Conservation (phyloP, 2,329 filamentous ascomycete genomes). For the Zymoseptoria brevis region DNA sequence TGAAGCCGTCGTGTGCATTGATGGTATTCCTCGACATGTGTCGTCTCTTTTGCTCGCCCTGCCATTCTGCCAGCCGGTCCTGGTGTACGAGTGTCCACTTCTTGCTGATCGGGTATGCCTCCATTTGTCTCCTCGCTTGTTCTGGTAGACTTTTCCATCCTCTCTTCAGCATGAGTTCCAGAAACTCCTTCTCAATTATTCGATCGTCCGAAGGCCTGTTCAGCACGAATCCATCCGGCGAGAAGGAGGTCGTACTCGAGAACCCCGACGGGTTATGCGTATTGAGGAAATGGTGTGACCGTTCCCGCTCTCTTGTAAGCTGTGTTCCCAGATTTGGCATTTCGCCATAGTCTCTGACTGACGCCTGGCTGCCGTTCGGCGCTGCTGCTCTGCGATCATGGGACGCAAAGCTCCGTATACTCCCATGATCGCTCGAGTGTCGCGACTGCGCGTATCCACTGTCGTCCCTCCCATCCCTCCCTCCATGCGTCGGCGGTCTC, state of each 20-base stretch:
- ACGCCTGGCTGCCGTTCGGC: slow-evolving; percentile 40
- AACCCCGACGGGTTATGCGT: slow-evolving; percentile 40
- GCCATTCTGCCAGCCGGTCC: slow-evolving; percentile 85
- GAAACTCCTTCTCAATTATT: slow-evolving; percentile 82
- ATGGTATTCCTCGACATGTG: slow-evolving; percentile 61
- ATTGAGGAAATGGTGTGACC: slow-evolving; percentile 33
- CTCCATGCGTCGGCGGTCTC: slow-evolving; percentile 23
- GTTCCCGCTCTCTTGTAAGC: slow-evolving; percentile 32
- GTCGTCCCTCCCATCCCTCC: slow-evolving; percentile 24
- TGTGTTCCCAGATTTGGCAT: slow-evolving; percentile 34
- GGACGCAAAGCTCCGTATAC: slow-evolving; percentile 56
- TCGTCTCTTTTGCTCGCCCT: slow-evolving; percentile 85
- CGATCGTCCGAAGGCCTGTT: slow-evolving; percentile 71
- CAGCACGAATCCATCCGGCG: slow-evolving; percentile 52
- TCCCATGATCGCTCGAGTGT: slow-evolving; percentile 49
- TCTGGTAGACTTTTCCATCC: slow-evolving; percentile 97
- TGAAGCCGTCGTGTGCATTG: slow-evolving; percentile 53
- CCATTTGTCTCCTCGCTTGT: slow-evolving; percentile 89
- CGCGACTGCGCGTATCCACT: slow-evolving; percentile 38
- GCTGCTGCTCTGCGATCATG: slow-evolving; percentile 40
- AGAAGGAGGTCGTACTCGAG: slow-evolving; percentile 43
- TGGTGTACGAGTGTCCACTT: slow-evolving; percentile 98
- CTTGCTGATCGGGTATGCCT: slow-evolving; percentile 86
- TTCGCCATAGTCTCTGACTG: slow-evolving; percentile 38
- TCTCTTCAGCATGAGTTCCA: slow-evolving; percentile 91